phyloP scores from a whole-genome alignment of 208 protist species.

The Histomonas meleagridis region DNA sequence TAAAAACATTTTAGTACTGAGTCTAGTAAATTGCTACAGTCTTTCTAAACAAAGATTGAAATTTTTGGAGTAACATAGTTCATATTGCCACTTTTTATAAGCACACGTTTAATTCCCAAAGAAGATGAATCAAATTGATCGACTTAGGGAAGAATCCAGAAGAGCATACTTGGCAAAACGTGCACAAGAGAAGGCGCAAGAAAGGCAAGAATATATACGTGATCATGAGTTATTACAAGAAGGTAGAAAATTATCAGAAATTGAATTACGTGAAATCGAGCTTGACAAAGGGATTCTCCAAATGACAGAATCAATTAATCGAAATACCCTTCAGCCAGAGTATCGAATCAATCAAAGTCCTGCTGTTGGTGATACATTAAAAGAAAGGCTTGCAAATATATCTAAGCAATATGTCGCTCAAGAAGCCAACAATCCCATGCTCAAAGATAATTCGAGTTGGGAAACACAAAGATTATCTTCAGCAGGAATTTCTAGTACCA shows the following conservation, averaged over 20 bases:
- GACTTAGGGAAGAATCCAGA: neutral
- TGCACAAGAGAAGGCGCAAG: neutral
- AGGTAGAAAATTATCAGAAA: neutral
- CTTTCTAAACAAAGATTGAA: too few species aligned
- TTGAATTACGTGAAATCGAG: neutral
- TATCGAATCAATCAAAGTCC: neutral
- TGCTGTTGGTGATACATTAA: neutral
- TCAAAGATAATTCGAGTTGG: neutral
- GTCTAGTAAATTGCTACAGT: too few species aligned
- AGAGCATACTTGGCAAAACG: neutral
- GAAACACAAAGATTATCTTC: neutral
- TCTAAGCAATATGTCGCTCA: neutral
- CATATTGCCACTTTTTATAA: too few species aligned
- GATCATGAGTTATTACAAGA: neutral
- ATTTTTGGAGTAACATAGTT: too few species aligned
- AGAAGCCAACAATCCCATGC: neutral
- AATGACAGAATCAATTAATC: neutral
- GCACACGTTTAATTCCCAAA: too few species aligned
- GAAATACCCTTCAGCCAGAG: too few species aligned
- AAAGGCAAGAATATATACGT: neutral
- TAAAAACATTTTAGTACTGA: too few species aligned
- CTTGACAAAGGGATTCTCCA: neutral
- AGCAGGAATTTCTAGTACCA: neutral
- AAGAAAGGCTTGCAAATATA: neutral
- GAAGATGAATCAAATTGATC: neutral